Evolutionary conservation across 352 stramenopile species (phyloP), one percentile per base, ranked within the genome.

Genomic region (Phytopythium helicoides): DNA sequence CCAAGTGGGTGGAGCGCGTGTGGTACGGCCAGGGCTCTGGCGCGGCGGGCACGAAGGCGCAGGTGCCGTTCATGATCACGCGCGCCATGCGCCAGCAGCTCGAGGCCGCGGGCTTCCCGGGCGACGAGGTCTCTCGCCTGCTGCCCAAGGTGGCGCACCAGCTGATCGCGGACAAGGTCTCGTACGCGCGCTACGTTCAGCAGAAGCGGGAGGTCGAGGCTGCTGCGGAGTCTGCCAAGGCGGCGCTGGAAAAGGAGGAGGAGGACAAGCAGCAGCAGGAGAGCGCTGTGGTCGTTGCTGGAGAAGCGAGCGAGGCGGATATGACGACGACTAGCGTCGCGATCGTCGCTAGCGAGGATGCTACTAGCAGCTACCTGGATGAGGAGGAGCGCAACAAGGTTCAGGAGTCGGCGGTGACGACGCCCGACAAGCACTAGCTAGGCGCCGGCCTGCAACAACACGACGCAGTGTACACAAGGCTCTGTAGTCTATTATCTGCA

Each of bases 1-100:
- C 69, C 40, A 93, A 91, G 52, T 87, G 71, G 73, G 68, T 64
- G 46, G 80, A 91, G 46, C 69, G 80, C 42, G 62, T 89, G 18
- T 89, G 78, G 80, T 83, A 87, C 47, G 82, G 80, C 47, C 62
- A 73, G 39, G 60, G 64, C 3, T 71, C 64, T 18, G 60, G 62
- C n/a, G 62, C 62, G 9, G 50, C 71, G 1, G 62, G 71, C 21
- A 60, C 66, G n/a, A 67, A 86, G 22, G 79, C 79, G 19, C 87
- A 78, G 22, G 81, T 93, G 61, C 80, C 82, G 39, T 93, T 93
- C 52, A 93, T 93, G 82, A 88, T 93, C 69, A 93, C 82, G 54
- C 71, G 68, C 58, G 66, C 47, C 42, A 90, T 89, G 80, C 76
- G 78, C 22, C 61, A 73, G 51, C 70, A 89, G 68, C 71, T 93